Percentiles rank a stretch among this genome's conserved stretches.
phyloP scores from a whole-genome alignment of 83 land plant species.

The Isoetes engelmannii region DNA sequence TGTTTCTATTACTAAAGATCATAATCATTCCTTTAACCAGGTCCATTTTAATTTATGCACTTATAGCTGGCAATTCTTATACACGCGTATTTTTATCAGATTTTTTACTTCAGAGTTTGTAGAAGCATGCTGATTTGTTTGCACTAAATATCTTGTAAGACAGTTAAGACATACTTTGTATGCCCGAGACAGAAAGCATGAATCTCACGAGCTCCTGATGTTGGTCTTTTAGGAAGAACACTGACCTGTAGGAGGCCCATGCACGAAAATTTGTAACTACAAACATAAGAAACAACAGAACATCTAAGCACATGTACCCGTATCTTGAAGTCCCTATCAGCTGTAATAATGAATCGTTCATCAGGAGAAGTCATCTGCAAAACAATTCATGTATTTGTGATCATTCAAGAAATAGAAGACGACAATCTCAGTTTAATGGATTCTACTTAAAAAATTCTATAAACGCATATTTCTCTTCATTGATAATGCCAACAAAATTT shows the following conservation, averaged over 20 bases:
- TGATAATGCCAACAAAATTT: not conserved
- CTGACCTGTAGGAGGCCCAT: constrained; percentile 52
- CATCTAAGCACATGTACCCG: constrained; percentile 40
- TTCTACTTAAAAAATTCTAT: not conserved
- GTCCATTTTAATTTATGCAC: not conserved
- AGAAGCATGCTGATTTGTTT: not conserved
- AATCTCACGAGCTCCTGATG: constrained; percentile 84
- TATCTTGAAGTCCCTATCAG: constrained; percentile 95
- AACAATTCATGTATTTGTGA: constrained; percentile 10
- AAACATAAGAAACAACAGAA: not conserved
- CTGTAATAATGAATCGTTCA: constrained; percentile 57
- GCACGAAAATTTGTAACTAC: not conserved
- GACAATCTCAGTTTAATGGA: not conserved
- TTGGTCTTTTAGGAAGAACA: constrained; percentile 55
- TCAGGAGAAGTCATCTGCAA: constrained; percentile 68
- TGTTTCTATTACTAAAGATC: constrained; percentile 2
- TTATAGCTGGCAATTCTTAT: not conserved
- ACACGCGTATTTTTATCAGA: not conserved
- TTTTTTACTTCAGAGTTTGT: not conserved
- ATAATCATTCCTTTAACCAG: not conserved
- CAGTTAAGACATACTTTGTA: constrained; percentile 45
- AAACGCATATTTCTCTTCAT: not conserved
- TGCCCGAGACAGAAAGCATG: constrained; percentile 92
- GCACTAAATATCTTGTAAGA: constrained; percentile 1
- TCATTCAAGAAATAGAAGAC: not conserved